Conservation (phyloP, 805 yeast genomes). For the Candida odintsovae region DNA sequence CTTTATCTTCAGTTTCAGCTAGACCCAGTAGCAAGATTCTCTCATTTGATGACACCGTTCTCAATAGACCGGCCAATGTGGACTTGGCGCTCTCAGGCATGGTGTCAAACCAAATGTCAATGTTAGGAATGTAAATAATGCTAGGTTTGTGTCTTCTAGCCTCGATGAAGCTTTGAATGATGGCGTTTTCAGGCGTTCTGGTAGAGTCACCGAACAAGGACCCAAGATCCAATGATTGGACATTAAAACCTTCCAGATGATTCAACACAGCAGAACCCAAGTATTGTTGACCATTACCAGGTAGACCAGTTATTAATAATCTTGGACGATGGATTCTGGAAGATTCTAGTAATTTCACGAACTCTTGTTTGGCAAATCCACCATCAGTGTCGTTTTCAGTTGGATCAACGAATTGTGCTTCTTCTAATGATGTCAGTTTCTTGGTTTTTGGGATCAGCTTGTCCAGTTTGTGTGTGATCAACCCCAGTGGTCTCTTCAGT, state of each 20-base stretch:
- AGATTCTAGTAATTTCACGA: constrained; percentile 40
- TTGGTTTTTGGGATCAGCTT: constrained; percentile 55
- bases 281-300: constrained; percentile 85
- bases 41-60: constrained; percentile 66
- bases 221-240: constrained; percentile 80
- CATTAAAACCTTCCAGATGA: constrained; percentile 81
- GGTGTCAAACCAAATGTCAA: constrained; percentile 69
- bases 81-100: constrained; percentile 66
- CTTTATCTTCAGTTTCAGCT: constrained; percentile 42
- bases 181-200: constrained; percentile 73
- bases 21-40: constrained; percentile 69
- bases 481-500: constrained; percentile 43
- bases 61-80: constrained; percentile 63
- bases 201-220: constrained; percentile 72
- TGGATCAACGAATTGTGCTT: constrained; percentile 58
- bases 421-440: constrained; percentile 56
- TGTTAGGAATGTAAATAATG: constrained; percentile 74
- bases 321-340: constrained; percentile 81
- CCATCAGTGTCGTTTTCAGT: constrained; percentile 52
- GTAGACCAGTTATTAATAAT: constrained; percentile 61
- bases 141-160: constrained; percentile 88
- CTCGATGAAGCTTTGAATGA: constrained; percentile 80
- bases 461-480: constrained; percentile 43
- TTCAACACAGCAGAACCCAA: constrained; percentile 77
- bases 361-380: constrained; percentile 65